These are phyloP conservation scores for Pseudozyma tsukubaensis DNA, from an alignment of 1,284 basidiomycete species.

Conservation along the genomic window DNA sequence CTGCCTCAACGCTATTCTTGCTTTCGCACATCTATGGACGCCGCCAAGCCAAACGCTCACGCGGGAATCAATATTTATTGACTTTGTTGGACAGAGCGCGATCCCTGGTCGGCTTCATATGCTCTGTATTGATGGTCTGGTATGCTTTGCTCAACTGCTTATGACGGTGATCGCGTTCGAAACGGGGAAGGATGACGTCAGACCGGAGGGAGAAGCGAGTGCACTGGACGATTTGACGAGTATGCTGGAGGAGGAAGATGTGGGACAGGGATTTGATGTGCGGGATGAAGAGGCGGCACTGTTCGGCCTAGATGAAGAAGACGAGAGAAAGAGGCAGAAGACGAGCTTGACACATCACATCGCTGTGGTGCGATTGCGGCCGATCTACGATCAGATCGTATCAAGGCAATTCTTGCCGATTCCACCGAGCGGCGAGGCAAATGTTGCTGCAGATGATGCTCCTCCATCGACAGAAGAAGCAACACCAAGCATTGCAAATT, in stretches of 20 bases:
- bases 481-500: not conserved
- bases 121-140: conserved; percentile 31
- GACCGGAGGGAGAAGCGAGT: conserved; percentile 35
- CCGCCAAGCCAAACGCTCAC: conserved; percentile 14
- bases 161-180: conserved; percentile 46
- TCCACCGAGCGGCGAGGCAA: not conserved
- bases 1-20: conserved; percentile 35
- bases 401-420: conserved; percentile 19
- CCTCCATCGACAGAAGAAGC: not conserved
- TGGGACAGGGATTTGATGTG: conserved; percentile 44
- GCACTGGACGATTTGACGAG: conserved; percentile 28
- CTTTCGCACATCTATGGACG: conserved; percentile 30
- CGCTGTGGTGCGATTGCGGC: conserved; percentile 26
- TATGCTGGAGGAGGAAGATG: conserved; percentile 7
- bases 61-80: conserved; percentile 47
- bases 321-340: conserved; percentile 12
- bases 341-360: conserved; percentile 42
- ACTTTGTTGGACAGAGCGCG: conserved; percentile 55
- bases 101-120: conserved; percentile 42
- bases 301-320: conserved; percentile 26
- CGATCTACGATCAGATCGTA: conserved; percentile 30
- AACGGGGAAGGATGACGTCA: conserved; percentile 35
- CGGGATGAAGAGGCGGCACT: conserved; percentile 43
- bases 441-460: conserved; percentile 1
- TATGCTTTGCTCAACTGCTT: conserved; percentile 40